A percentile compares a stretch with the other conserved stretches of the same genome.
Conservation (phyloP, 2,329 filamentous ascomycete species). For the Saccharata proteae region DNA sequence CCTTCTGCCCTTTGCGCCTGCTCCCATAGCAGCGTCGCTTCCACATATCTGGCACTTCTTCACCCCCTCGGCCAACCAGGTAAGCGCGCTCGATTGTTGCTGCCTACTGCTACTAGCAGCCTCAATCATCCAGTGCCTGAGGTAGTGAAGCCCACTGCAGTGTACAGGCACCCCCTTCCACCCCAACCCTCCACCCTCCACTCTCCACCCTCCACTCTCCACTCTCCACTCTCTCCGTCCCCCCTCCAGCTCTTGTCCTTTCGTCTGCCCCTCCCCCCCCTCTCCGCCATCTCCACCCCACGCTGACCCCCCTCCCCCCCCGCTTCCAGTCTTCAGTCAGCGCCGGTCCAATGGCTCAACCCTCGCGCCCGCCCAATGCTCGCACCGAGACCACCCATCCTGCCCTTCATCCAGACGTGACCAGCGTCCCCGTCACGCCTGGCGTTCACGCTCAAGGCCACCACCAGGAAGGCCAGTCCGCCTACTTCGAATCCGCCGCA, state of each 20-base stretch:
- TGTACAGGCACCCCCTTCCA: no score
- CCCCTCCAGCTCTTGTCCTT: not conserved
- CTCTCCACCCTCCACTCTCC: slow-evolving; percentile 4
- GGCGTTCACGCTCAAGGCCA: slow-evolving; percentile 25
- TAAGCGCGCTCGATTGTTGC: no score
- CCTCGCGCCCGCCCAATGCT: slow-evolving; percentile 10
- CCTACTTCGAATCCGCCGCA: slow-evolving; percentile 21
- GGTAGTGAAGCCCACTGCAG: no score
- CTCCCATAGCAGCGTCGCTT: no score
- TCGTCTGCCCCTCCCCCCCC: not conserved
- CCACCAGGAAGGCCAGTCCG: slow-evolving; percentile 20
- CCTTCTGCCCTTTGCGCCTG: no score
- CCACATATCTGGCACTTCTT: no score
- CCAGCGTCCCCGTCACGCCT: slow-evolving; percentile 31
- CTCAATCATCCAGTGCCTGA: no score
- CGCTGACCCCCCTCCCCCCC: not conserved
- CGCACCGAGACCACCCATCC: slow-evolving; percentile 22
- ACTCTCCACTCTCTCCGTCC: not conserved
- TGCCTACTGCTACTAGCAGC: no score
- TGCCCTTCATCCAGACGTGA: slow-evolving; percentile 25
- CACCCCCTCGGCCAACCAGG: no score
- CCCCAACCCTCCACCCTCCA: not conserved
- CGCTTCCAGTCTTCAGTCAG: not conserved
- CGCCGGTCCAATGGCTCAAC: slow-evolving; percentile 2
- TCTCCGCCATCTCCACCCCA: not conserved